Percentiles rank a stretch among this genome's conserved stretches.
Evolutionary conservation across 2,329 filamentous ascomycete genomes (phyloP).

Genomic region (Alternaria viburni): DNA sequence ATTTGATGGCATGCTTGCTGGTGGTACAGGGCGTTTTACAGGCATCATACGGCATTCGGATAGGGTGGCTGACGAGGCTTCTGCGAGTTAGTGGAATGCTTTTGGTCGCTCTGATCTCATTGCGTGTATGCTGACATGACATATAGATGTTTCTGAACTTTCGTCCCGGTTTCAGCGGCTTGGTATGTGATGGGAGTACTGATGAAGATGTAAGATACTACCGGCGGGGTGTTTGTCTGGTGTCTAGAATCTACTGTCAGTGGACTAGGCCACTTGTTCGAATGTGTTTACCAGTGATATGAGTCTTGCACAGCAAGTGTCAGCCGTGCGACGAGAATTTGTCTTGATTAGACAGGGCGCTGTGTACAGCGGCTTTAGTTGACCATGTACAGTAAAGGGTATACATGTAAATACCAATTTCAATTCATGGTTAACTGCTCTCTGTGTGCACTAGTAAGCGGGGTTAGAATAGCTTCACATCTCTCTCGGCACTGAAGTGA

Average conservation of each 20-base stretch:
- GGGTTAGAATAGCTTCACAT: neutral
- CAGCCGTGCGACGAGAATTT: neutral
- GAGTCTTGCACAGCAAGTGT: neutral
- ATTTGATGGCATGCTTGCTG: constrained; percentile 50
- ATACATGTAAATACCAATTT: neutral
- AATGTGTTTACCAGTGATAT: neutral
- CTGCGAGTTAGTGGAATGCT: constrained; percentile 22
- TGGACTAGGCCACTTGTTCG: neutral
- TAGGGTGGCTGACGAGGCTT: constrained; percentile 16
- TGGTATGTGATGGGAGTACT: neutral
- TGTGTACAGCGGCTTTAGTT: neutral
- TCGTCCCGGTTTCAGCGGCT: neutral
- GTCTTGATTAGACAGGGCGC: neutral
- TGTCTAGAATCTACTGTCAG: neutral
- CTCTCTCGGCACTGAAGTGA: neutral
- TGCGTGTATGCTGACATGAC: neutral
- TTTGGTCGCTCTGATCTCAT: neutral
- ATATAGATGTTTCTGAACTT: neutral
- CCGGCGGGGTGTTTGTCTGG: neutral
- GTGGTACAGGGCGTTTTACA: constrained; percentile 52
- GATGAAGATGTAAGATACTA: neutral
- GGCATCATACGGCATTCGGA: constrained; percentile 34
- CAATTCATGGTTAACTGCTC: neutral
- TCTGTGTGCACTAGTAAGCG: neutral
- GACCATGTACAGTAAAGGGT: neutral